Evolutionary conservation across 805 yeast genomes (phyloP), one percentile per base, ranked within the genome.

Genomic region (Saccharomycopsis synnaedendra): DNA sequence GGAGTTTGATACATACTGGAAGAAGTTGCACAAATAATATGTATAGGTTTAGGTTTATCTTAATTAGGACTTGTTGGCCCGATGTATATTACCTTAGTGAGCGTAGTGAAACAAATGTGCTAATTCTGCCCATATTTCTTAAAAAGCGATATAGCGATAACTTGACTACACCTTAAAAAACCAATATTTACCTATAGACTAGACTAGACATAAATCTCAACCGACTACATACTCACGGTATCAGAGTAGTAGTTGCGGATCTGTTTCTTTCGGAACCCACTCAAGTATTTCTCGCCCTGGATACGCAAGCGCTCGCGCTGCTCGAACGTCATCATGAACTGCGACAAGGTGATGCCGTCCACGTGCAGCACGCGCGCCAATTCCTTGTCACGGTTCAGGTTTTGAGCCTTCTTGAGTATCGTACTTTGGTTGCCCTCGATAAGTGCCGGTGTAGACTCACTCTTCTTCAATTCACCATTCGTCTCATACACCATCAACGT

Each of bases 1-100:
- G 43, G 73, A 72, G 19, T 63, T 77, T 49, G 67, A 67, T 27
- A 36, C 52, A 5, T 70, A 69, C 48, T 66, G 64, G 65, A 76
- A 72, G 19, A 19, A 19, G 19, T 19, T 19, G 19, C 19, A 19
- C 19, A 19, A 19, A 19, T 19, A 19, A 19, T 19, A 19, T 19
- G 19, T 19, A 19, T 19, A 19, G 19, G 19, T 19, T 19, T 19
- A 19, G 19, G 19, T 19, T 19, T 19, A 19, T 19, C 19, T 19
- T 19, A 19, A 19, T 19, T 19, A 19, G 19, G 19, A 19, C 19
- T 19, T 19, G 2, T 19, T 19, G 19, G 19, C 19, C 19, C 19
- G 19, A 19, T 19, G 19, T 19, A 19, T 19, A 19, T 19, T 19
- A 19, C 19, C 19, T 19, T 19, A 19, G 19, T 19, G 19, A 19